A percentile compares a stretch with the other conserved stretches of the same genome.
phyloP scores from a whole-genome alignment of 2,329 filamentous ascomycete species.

The Arthrobotrys iridis region DNA sequence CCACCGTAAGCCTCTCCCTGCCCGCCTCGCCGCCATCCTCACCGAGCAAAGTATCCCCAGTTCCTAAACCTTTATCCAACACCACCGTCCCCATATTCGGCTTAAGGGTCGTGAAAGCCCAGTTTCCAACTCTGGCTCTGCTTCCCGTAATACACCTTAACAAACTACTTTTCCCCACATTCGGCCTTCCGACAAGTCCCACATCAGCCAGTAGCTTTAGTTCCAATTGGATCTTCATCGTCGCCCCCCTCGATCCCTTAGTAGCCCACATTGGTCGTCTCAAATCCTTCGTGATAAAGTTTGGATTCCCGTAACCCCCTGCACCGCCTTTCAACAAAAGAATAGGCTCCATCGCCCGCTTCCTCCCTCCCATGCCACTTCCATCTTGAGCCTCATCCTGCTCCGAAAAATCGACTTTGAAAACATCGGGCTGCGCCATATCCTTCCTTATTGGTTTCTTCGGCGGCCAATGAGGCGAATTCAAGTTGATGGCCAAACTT shows the following conservation, averaged over 20 bases:
- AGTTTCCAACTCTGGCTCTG: conserved; percentile 86
- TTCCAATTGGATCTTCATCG: conserved; percentile 83
- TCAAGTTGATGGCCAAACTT: conserved; percentile 54
- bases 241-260: conserved; percentile 80
- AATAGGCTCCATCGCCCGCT: conserved; percentile 73
- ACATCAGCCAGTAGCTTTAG: conserved; percentile 95
- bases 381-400: background rate
- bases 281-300: conserved; percentile 82
- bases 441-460: conserved; percentile 19
- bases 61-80: conserved; percentile 70
- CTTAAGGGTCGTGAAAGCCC: conserved; percentile 95
- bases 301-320: conserved; percentile 90
- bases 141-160: conserved; percentile 87
- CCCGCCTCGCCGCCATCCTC: conserved; percentile 63
- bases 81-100: conserved; percentile 97
- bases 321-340: conserved; percentile 86
- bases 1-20: conserved; percentile 83
- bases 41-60: conserved; percentile 61
- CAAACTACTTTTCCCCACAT: conserved; percentile 94
- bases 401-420: conserved; percentile 64
- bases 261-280: conserved; percentile 87
- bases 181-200: conserved; percentile 91
- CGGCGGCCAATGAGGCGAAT: conserved; percentile 56
- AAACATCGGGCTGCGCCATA: conserved; percentile 37
- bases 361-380: background rate